Evolutionary conservation across 2,329 filamentous ascomycete species (phyloP), one percentile per base, ranked within the genome.

Genomic region (Apiospora hydei): DNA sequence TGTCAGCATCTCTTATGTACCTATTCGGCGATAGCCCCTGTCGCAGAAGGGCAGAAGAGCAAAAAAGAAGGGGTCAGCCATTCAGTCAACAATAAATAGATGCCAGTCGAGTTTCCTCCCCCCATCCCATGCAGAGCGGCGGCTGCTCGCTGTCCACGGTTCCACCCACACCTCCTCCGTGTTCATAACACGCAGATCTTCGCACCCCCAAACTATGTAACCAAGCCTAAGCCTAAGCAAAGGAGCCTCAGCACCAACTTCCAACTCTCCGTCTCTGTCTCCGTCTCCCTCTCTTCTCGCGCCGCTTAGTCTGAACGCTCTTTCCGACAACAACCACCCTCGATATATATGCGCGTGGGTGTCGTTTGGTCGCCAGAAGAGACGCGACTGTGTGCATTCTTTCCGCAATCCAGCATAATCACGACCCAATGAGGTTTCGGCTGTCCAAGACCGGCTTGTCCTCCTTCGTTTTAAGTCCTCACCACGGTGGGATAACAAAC

Each of bases 181-280:
- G 57, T 11, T 41, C 34, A 64, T 41, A 64, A 64, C 57, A 64
- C 34, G 57, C 57, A 64, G 57, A 64, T 64, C 57, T 64, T 64
- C 57, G 34, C 57, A 64, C 57, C 57, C 44, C 30, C 57, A 64
- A 64, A 64, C 57, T 41, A 64, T 64, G 34, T 41, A 64, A 64
- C 57, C 57, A 64, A 64, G 57, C 57, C 57, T 64, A 64, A 30
- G 34, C 34, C 34, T 38, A 64, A 64, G 57, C 57, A 64, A 41
- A 64, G 57, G 57, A 64, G 57, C 57, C 57, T 64, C 57, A 64
- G 57, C 57, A 64, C 57, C 57, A 64, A 64, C 57, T 64, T 21
- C 57, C 34, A 64, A 64, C 34, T 64, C 57, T 64, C 57, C 57
- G 34, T 38, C 34, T 30, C 38, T 11, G 18, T 64, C 57, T 64